Base-by-base conservation (phyloP, 1,139 yeast genomes). In the Blastobotrys niveus region DNA sequence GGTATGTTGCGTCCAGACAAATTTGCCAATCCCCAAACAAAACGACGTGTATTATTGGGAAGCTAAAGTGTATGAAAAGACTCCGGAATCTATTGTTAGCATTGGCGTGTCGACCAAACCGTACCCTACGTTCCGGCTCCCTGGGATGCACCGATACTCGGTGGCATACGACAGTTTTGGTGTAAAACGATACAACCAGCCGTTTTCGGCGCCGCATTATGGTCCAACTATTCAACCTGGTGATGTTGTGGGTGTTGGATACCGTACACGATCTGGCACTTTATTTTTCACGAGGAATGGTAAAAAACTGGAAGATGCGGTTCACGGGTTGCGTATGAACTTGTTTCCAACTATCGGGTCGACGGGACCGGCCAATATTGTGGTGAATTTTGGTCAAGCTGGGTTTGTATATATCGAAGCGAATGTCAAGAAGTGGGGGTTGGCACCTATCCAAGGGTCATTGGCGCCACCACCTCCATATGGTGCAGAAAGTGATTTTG, bases 361-460 rank as follows among this genome's bases (percentile, higher is more conserved):
- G 57, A 74, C 79, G 60, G 78, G 82, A 56, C 73, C 89, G 46
- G 77, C 95, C 64, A 63, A 80, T 51, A 75, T 91, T 42, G 83
- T 82, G 55, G 89, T 84, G 12, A 91, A 91, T 61, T 67, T 91
- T 47, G 98, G 98, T 1, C 96, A 88, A 60, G 68, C 80, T 40
- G 98, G 97, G 1, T 91, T 80, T 66, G 96, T 91, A 2, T 89
- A 85, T 71, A 86, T 91, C 48, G 97, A 91, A 63, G 97, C 96
- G 5, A 89, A 91, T 62, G 95, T 87, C 25, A 76, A 87, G 56
- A 89, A 88, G 62, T 86, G 94, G 73, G 96, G 96, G 2, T 82
- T 91, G 55, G 95, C 95, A 22, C 82, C 84, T 38, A 75, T 77
- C 34, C 79, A 70, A 47, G 91, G 89, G 1, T 73, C 77, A 1